These are phyloP conservation scores for Neurospora sublineolata DNA, from an alignment of 495 filamentous ascomycete species.

Conservation along the genomic window DNA sequence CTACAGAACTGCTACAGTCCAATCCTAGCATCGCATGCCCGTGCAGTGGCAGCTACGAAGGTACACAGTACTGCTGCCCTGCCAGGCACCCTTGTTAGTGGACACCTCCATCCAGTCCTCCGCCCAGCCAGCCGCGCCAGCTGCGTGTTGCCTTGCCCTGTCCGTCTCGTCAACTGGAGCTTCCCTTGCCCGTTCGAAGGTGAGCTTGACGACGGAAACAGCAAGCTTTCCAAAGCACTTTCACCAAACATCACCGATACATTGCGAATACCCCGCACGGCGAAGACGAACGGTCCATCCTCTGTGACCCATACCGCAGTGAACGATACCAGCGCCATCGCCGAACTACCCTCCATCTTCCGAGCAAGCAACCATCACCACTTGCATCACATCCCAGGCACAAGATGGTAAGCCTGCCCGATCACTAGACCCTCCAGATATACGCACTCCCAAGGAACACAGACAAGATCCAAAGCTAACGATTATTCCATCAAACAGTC, in stretches of 20 bases:
- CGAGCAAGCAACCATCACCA: conserved; percentile 1
- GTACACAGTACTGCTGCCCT: background rate
- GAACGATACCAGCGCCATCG: background rate
- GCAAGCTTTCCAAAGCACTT: conserved; percentile 1
- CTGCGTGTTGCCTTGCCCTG: conserved; percentile 30
- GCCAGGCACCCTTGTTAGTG: conserved; percentile 6
- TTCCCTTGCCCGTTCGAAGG: conserved; percentile 1
- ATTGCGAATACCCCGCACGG: background rate
- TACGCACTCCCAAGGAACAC: background rate
- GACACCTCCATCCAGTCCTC: conserved; percentile 1
- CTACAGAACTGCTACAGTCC: background rate
- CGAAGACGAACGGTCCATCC: background rate
- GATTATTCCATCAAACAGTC: conserved; percentile 29
- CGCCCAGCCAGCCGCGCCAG: conserved; percentile 23
- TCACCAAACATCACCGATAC: background rate
- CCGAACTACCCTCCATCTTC: background rate
- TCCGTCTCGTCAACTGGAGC: conserved; percentile 13
- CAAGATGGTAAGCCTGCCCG: conserved; percentile 15
- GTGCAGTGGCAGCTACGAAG: background rate
- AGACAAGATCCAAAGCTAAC: conserved; percentile 8
- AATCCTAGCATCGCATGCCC: conserved; percentile 12
- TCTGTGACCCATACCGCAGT: background rate
- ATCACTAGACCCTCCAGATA: background rate
- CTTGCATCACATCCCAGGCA: background rate
- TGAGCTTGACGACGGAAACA: conserved; percentile 8